phyloP scores from a whole-genome alignment of 2,329 filamentous ascomycete species.

The Fusarium fujikuroi region DNA sequence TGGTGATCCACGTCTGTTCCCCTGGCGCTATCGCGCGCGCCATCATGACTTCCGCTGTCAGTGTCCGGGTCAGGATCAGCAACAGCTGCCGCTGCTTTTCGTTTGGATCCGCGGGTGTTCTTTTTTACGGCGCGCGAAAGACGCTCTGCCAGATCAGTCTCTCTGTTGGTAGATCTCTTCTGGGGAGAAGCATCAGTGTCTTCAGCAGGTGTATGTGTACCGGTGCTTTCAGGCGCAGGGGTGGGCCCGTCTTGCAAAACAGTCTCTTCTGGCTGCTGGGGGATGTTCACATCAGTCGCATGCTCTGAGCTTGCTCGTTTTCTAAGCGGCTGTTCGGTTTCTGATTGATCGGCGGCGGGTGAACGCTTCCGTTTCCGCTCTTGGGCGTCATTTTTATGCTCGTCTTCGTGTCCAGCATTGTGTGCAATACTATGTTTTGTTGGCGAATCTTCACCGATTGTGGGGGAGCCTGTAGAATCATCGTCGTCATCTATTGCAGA shows the following conservation, averaged over 20 bases:
- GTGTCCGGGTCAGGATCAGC: slow-evolving; percentile 47
- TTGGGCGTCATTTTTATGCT: slow-evolving; percentile 48
- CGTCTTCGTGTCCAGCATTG: slow-evolving; percentile 46
- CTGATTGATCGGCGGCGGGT: slow-evolving; percentile 56
- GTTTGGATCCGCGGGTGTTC: slow-evolving; percentile 55
- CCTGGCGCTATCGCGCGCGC: slow-evolving; percentile 48
- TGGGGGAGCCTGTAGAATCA: slow-evolving; percentile 52
- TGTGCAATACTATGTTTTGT: slow-evolving; percentile 47
- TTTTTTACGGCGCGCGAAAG: slow-evolving; percentile 53
- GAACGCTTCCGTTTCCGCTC: slow-evolving; percentile 64
- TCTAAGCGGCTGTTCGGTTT: slow-evolving; percentile 60
- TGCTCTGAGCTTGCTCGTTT: slow-evolving; percentile 65
- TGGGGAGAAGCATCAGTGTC: slow-evolving; percentile 53
- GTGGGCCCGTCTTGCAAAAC: slow-evolving; percentile 51
- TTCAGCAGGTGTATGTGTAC: slow-evolving; percentile 57
- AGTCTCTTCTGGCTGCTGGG: slow-evolving; percentile 43
- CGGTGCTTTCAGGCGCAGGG: slow-evolving; percentile 50
- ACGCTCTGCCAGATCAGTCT: slow-evolving; percentile 47
- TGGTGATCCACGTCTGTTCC: slow-evolving; percentile 57
- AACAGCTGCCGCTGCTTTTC: slow-evolving; percentile 47
- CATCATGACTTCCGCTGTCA: slow-evolving; percentile 49
- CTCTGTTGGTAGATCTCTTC: slow-evolving; percentile 44
- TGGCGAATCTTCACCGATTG: slow-evolving; percentile 52
- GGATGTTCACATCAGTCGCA: slow-evolving; percentile 51
- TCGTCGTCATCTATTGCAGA: slow-evolving; percentile 55